Evolutionary conservation across 202 grass and related monocot genomes (phyloP), one percentile per base, ranked within the genome.

Genomic region (Alloteropsis angusta): DNA sequence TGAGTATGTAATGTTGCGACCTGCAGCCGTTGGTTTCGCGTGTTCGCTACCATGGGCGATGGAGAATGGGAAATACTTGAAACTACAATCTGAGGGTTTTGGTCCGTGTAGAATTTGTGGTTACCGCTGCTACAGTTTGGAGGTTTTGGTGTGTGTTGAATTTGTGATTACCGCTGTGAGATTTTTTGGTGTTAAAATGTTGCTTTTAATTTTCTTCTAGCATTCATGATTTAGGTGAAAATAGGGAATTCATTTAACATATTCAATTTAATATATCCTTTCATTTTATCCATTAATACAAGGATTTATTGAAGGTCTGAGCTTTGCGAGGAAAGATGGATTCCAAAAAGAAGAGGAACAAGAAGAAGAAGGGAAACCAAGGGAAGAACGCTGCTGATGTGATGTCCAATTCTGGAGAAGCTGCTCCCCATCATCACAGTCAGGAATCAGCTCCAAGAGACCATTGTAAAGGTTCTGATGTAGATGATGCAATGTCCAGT

Each of bases 311-410:
- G 63, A 35, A 76, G 71, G 23, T 8, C 7, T 53, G 10, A 54
- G 17, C 41, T 88, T 45, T 30, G 66, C 67, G 41, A 88, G 55
- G 46, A 90, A 49, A 64, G 35, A 98, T 98, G 96, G 92, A 98
- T 89, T 22, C 78, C 48, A 95, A 89, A 79, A 99, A 95, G 80
- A 98, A 98, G 87, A 93, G 86, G 77, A 95, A 90, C 74, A 91
- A 77, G 82, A 99, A 95, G 83, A 95, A 95, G 86, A 95, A 93
- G 74, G 94, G 87, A 67, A 93, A 91, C 71, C 90, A 89, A 81
- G 73, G 75, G 65, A 93, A 90, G 80, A 88, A 76, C 66, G n/a
- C 64, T 0, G 82, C 81, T 30, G 87, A 90, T 85, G 72, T 72
- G 18, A 55, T 11, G 15, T 52, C 79, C 56, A 86, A 75, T 82